Evolutionary conservation across 2,329 filamentous ascomycete species (phyloP), one percentile per base, ranked within the genome.

Genomic region (Pestalotiopsis sp.): DNA sequence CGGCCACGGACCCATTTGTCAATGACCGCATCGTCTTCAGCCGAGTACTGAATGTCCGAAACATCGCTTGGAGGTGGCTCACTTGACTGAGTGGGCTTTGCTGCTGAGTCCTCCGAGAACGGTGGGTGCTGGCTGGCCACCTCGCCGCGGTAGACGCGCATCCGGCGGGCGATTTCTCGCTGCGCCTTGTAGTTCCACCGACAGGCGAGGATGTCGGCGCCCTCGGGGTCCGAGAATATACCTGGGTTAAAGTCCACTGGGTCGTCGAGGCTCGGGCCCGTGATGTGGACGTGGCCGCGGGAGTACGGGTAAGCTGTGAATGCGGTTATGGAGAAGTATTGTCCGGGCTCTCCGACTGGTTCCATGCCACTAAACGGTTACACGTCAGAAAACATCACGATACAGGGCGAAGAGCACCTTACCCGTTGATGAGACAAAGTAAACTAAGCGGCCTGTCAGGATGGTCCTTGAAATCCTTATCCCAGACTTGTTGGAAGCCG

Each of bases 161-260:
- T 84, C 26, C 87, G 84, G 2, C 88, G 83, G 17, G 81, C 78
- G 64, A 89, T 83, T 73, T 89, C 87, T 3, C 89, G 86, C 30
- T 83, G 81, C 71, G 84, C 85, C 75, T 91, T 91, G 80, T 91
- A 91, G 1, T 80, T 83, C 87, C 87, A 90, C 11, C 87, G 71
- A 10, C 86, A 83, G 71, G 83, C 86, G 72, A 84, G 84, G 30
- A 89, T 48, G 71, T 91, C 88, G n/a, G 86, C 69, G 14, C 77
- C 73, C 11, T 24, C 39, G 4, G 40, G 38, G 64, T 89, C 83
- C 3, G 76, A 81, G 39, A 90, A 80, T 74, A 83, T 88, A 10
- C 87, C 88, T 0, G 84, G 79, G 60, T 87, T 81, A 65, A 90
- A 89, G 66, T 88, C 83, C 7, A 83, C 78, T 0, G 79, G 75